Evolutionary conservation across 495 filamentous ascomycete species (phyloP), one percentile per base, ranked within the genome.

Genomic region (Halenospora varia): DNA sequence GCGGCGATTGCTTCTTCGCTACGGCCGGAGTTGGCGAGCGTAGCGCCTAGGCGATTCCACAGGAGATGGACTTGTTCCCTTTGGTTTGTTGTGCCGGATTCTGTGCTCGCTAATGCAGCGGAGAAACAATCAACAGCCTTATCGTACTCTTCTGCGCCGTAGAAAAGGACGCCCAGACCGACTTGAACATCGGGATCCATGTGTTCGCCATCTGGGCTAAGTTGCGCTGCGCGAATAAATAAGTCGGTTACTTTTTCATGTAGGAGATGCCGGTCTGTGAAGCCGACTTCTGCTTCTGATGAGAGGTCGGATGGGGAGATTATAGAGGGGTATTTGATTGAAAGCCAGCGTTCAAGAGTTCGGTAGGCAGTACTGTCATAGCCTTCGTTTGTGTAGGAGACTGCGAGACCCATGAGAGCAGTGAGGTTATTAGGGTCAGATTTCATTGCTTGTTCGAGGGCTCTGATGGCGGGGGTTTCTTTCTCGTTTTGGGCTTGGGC

Each of bases 181-280:
- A 99, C 94, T 75, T 97, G 95, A 2, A 99, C 94, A 64, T 99
- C 94, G 0, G 93, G 92, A 68, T 99, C 94, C 89, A 97, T 96
- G 62, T 90, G 86, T 51, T 83, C 82, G 13, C 58, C 64, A 53
- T 69, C 64, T 2, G 94, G 95, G 10, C 89, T 90, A 39, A 97
- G 83, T 65, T 96, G 91, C 0, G 94, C 94, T 0, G 94, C 94
- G 65, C 85, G 75, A 65, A 98, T 94, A 73, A 97, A 98, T 47
- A 93, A 82, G 59, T 86, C 77, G 2, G 90, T 96, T 15, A 97
- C 89, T 57, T 88, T 88, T 59, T 96, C 87, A 68, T 97, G 95
- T 26, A 97, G 85, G 53, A 87, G 75, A 60, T 92, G 86, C 45
- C 94, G 89, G 73, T 97, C 93, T 46, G 91, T 95, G 75, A 95